phyloP scores from a whole-genome alignment of 495 filamentous ascomycete genomes.

The Tuber calosporum region DNA sequence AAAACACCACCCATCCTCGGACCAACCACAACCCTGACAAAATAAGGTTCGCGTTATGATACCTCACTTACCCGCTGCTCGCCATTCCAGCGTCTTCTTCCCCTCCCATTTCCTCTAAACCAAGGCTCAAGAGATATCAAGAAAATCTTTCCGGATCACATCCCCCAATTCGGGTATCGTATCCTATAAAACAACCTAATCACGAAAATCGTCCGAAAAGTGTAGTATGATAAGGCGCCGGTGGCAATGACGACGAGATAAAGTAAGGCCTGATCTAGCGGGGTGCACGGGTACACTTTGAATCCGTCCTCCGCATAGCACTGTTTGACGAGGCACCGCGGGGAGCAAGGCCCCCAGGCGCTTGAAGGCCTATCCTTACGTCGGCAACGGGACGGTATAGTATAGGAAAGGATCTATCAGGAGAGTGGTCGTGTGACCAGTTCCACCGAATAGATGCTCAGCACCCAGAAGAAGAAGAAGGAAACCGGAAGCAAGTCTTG shows the following conservation, averaged over 20 bases:
- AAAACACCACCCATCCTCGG: neutral
- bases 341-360: neutral
- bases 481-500: neutral
- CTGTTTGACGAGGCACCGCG: neutral
- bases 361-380: neutral
- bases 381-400: neutral
- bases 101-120: neutral
- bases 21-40: neutral
- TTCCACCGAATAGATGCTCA: neutral
- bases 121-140: neutral
- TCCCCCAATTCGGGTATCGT: too few relatives aligned
- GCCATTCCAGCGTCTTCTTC: neutral
- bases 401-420: neutral
- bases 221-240: neutral
- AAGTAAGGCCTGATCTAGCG: neutral
- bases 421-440: neutral
- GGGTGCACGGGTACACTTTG: neutral
- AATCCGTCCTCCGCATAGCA: neutral
- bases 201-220: neutral
- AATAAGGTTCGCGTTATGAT: neutral
- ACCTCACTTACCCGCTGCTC: neutral
- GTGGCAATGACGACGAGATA: neutral
- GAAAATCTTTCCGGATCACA: neutral
- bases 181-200: neutral
- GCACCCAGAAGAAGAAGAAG: neutral